Base-by-base conservation (phyloP, 2,329 filamentous ascomycete genomes). In the Fusarium sp. region DNA sequence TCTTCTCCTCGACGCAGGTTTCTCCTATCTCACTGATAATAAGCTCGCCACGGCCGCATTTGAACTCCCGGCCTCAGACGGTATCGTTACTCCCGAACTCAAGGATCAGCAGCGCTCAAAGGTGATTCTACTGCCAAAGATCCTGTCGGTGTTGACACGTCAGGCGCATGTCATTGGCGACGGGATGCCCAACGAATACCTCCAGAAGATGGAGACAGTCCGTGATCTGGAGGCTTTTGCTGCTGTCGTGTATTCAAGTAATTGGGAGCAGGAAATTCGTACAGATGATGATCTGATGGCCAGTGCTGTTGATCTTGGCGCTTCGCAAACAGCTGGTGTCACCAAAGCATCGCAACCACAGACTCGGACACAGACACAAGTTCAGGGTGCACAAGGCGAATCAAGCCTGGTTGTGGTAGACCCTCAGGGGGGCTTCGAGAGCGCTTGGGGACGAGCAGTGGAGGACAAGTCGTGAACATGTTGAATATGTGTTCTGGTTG, bases 111-210 rank as follows among this genome's bases (percentile, higher is more conserved):
- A 82, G 78, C 82, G 83, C 55, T 84, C 92, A 42, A 95, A 95
- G 83, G 82, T 84, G 22, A 85, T 90, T n/a, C 81, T 89, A 38
- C 88, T 99, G 44, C 96, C 96, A 51, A 97, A 94, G 82, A 92
- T 97, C 59, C 86, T 99, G 39, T 97, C 95, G 6, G 92, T 97
- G 11, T 89, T 98, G 77, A 96, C 95, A 42, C 90, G 94, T 74
- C 95, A 99, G 84, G 95, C 95, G 10, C 95, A 97, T 81, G 88
- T 87, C 60, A 97, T 99, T 75, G 95, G 95, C 58, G 91, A 92
- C 77, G 93, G 93, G 75, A 88, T 90, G 83, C 90, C 88, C 64
- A 94, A 89, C 81, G 91, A 88, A 83, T 93, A 93, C 79, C 85
- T 93, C 36, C 88, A 91, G 76, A 90, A 91, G 42, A 94, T 97